phyloP scores from a whole-genome alignment of 2,329 filamentous ascomycete species.

The Paecilomyces variotii region DNA sequence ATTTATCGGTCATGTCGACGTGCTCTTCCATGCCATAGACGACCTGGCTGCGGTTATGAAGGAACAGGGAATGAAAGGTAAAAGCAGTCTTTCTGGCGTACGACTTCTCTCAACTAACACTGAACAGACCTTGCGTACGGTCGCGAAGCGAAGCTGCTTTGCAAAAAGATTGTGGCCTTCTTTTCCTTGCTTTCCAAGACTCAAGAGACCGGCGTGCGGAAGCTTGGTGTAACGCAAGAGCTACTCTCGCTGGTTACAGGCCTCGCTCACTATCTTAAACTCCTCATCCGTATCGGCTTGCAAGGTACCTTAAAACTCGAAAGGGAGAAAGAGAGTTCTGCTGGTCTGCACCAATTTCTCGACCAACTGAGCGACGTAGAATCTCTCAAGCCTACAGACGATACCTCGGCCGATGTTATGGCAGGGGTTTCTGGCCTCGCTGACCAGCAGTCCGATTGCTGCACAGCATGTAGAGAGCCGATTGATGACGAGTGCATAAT shows the following conservation, averaged over 20 bases:
- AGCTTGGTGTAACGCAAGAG: slow-evolving; percentile 94
- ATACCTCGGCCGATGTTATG: slow-evolving; percentile 55
- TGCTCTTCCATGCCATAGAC: slow-evolving; percentile 84
- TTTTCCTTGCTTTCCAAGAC: slow-evolving; percentile 92
- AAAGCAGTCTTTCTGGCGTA: slow-evolving; percentile 17
- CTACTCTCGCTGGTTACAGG: slow-evolving; percentile 95
- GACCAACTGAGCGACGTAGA: slow-evolving; percentile 81
- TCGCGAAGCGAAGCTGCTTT: slow-evolving; percentile 95
- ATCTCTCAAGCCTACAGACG: slow-evolving; percentile 61
- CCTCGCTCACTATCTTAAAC: slow-evolving; percentile 92
- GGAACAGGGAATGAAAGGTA: slow-evolving; percentile 66
- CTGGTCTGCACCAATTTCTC: slow-evolving; percentile 74
- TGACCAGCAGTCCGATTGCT: slow-evolving; percentile 75
- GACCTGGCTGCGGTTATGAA: slow-evolving; percentile 68
- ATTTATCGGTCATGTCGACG: slow-evolving; percentile 93
- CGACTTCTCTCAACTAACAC: slow-evolving; percentile 9
- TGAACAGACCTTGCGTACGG: slow-evolving; percentile 73
- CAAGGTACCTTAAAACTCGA: slow-evolving; percentile 89
- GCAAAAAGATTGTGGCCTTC: slow-evolving; percentile 98
- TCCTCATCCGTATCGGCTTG: slow-evolving; percentile 91
- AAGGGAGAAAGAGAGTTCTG: slow-evolving; percentile 65
- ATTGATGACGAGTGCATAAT: slow-evolving; percentile 91
- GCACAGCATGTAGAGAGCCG: slow-evolving; percentile 69
- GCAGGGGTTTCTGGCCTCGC: slow-evolving; percentile 59
- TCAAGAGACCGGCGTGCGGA: slow-evolving; percentile 80